Evolutionary conservation across 2,329 filamentous ascomycete genomes (phyloP).

Genomic region (Phaeosphaeria sp.): DNA sequence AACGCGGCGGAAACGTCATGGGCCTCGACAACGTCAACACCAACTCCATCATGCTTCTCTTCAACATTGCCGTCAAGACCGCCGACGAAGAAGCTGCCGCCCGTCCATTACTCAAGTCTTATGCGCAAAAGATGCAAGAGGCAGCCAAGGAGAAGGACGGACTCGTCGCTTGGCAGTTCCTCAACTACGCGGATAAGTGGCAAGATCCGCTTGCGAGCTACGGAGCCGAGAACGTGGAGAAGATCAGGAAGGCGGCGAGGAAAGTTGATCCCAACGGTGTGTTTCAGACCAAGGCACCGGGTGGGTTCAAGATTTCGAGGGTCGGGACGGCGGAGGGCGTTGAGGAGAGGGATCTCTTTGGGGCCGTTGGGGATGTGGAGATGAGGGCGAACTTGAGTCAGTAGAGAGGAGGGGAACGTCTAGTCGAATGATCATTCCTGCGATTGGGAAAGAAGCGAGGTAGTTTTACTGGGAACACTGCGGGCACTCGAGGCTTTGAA

Average conservation of each 20-base stretch:
- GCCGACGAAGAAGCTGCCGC: slow-evolving; percentile 17
- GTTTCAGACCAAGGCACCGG: slow-evolving; percentile 30
- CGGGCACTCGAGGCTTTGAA: too few relatives aligned
- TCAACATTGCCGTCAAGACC: slow-evolving; percentile 14
- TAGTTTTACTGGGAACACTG: too few relatives aligned
- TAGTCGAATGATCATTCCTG: too few relatives aligned
- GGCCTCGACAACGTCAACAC: slow-evolving; percentile 25
- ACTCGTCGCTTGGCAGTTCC: slow-evolving; percentile 27
- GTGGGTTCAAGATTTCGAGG: slow-evolving; percentile 28
- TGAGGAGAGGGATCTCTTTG: neutral
- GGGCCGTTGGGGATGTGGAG: neutral
- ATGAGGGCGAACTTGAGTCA: neutral
- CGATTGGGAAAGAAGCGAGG: too few relatives aligned
- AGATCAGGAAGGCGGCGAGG: slow-evolving; percentile 17
- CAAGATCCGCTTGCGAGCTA: slow-evolving; percentile 41
- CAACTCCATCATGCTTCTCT: slow-evolving; percentile 31
- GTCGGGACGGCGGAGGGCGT: neutral
- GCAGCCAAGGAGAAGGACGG: slow-evolving; percentile 18
- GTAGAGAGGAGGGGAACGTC: neutral
- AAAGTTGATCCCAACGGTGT: slow-evolving; percentile 32
- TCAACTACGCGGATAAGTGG: slow-evolving; percentile 46
- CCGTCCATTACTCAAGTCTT: slow-evolving; percentile 15
- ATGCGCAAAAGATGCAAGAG: slow-evolving; percentile 15
- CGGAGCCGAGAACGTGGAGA: slow-evolving; percentile 16
- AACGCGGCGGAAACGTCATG: slow-evolving; percentile 35